phyloP scores from a whole-genome alignment of 345 rosid species.

The Hibiscus tridactylites region DNA sequence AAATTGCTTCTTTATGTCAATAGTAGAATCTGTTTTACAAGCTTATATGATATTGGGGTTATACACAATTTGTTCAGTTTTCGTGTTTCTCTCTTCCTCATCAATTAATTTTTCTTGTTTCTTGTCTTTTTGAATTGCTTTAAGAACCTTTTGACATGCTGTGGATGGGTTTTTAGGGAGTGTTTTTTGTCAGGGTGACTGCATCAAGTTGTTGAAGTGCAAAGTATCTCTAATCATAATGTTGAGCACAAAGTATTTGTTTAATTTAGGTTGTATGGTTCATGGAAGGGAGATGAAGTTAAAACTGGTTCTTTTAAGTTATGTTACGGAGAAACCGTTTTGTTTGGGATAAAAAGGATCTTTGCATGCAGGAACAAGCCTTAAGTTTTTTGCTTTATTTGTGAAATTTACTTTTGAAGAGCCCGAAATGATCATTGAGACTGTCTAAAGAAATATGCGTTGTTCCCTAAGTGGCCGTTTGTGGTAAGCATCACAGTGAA shows the following conservation, averaged over 20 bases:
- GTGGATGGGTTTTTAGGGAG: constrained; percentile 21
- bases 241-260: constrained; percentile 12
- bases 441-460: constrained; percentile 13
- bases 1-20: no score
- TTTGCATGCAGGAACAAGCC: constrained; percentile 9
- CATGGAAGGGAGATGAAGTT: no score
- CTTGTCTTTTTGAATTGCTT: no score
- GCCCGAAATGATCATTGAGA: constrained; percentile 3
- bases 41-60: no score
- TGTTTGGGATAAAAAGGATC: constrained; percentile 6
- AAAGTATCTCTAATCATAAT: constrained; percentile 9
- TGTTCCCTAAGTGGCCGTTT: constrained; percentile 9
- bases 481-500: constrained; percentile 4
- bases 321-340: background rate
- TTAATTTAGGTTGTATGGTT: no score
- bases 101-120: no score
- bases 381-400: constrained; percentile 8
- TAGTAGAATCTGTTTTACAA: no score
- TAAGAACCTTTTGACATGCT: constrained; percentile 33
- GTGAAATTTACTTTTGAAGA: constrained; percentile 9
- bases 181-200: constrained; percentile 24
- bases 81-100: no score
- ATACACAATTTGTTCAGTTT: no score
- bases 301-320: no score
- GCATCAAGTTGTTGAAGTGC: constrained; percentile 24